Conservation (phyloP, 169 alveolate species). For the Plasmodium vivax region DNA sequence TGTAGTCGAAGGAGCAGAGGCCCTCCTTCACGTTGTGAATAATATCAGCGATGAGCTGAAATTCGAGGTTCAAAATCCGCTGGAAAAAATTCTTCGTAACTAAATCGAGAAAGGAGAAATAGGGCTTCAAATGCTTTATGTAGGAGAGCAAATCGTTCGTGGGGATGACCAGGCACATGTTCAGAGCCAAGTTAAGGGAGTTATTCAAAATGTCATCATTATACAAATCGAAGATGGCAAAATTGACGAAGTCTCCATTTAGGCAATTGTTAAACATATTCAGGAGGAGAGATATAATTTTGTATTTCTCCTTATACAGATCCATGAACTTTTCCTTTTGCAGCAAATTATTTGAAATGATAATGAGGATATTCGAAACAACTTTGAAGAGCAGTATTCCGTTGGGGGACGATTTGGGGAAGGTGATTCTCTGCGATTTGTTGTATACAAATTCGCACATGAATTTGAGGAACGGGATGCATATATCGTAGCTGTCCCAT, state of each 20-base stretch:
- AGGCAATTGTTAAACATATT: conserved; percentile 91
- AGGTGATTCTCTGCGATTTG: conserved; percentile 91
- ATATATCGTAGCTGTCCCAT: conserved; percentile 92
- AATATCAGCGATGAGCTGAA: conserved; percentile 79
- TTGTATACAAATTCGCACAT: conserved; percentile 89
- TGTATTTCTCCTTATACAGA: conserved; percentile 91
- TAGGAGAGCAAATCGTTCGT: conserved; percentile 87
- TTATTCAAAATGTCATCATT: conserved; percentile 92
- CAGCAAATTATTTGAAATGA: conserved; percentile 81
- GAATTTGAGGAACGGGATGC: conserved; percentile 92
- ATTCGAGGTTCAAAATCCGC: conserved; percentile 76
- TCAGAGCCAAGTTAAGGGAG: conserved; percentile 90
- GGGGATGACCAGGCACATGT: conserved; percentile 92
- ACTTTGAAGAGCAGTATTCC: conserved; percentile 93
- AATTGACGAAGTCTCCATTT: conserved; percentile 93
- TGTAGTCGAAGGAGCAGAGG: conserved; percentile 82
- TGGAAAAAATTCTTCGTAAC: conserved; percentile 90
- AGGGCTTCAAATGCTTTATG: conserved; percentile 88
- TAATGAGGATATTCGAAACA: conserved; percentile 87
- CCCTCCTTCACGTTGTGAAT: conserved; percentile 83
- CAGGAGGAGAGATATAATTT: conserved; percentile 91
- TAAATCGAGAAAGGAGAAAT: conserved; percentile 90
- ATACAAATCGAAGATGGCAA: conserved; percentile 94
- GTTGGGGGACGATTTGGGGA: conserved; percentile 93
- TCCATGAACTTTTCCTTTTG: conserved; percentile 87